These are phyloP conservation scores for Triticum turgidum DNA, from an alignment of 176 grass and related monocot genomes.

Conservation along the genomic window DNA sequence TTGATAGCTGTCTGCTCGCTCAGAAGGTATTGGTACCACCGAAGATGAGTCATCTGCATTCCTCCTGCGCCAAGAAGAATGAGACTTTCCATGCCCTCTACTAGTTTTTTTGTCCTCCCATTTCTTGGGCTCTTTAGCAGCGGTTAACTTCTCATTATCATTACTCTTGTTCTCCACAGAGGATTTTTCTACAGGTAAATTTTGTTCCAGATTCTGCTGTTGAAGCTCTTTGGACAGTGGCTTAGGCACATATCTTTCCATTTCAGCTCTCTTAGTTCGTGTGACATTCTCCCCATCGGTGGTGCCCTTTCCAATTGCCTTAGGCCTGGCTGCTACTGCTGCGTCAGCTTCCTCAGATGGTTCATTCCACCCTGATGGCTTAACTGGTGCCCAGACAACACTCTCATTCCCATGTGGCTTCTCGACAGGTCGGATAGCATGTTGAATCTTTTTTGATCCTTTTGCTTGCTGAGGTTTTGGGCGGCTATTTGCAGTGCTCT, in stretches of 20 bases:
- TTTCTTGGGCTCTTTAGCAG: conserved; percentile 59
- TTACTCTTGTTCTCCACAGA: conserved; percentile 28
- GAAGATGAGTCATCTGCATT: conserved; percentile 54
- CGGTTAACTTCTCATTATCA: conserved; percentile 40
- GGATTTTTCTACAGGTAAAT: conserved; percentile 28
- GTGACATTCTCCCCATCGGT: conserved; percentile 50
- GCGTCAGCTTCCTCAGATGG: conserved; percentile 52
- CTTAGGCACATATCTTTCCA: conserved; percentile 97
- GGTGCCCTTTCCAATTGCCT: conserved; percentile 35
- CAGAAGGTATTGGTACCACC: conserved; percentile 34
- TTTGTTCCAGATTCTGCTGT: conserved; percentile 50
- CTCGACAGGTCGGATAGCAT: conserved; percentile 44
- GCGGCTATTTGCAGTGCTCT: conserved; percentile 38
- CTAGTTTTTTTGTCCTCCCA: conserved; percentile 65
- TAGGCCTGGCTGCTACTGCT: conserved; percentile 9
- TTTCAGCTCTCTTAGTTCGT: conserved; percentile 90
- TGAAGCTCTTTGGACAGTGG: conserved; percentile 81
- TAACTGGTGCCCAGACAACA: conserved; percentile 80
- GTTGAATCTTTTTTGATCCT: conserved; percentile 66
- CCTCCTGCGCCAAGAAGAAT: conserved; percentile 91
- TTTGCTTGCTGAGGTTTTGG: conserved; percentile 64
- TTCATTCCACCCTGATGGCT: conserved; percentile 45
- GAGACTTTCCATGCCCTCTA: conserved; percentile 61
- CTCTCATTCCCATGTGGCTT: conserved; percentile 65
- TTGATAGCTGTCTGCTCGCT: conserved; percentile 30